Evolutionary conservation across 2,329 filamentous ascomycete species (phyloP), one percentile per base, ranked within the genome.

Genomic region (Pseudonectria foliicola): DNA sequence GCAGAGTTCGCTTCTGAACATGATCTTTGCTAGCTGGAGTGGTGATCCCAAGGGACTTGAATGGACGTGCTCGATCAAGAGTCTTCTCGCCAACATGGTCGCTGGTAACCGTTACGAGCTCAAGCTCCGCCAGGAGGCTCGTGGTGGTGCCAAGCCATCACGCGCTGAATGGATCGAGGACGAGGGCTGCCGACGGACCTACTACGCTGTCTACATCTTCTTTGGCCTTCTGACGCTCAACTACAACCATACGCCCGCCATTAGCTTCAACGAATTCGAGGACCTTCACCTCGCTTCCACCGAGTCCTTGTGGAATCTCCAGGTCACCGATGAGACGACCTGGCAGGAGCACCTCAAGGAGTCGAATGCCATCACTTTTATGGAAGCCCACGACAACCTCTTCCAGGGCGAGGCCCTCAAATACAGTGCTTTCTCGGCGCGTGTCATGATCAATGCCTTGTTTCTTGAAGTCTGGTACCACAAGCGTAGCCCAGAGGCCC

Each of bases 391-490:
- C 55, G 88, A 94, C 62, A 89, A 88, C 43, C 77, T 98, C 4
- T 96, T 96, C 71, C 88, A 95, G 60, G 92, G 90, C 45, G 87
- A 95, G 57, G 77, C 77, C 38, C 77, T 90, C 33, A 82, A 83
- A 50, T 98, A 96, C 70, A 96, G 90, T 56, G 90, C 90, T 2
- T 98, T 96, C 59, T 90, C 89, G 5, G 94, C 92, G 10, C 86
- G 92, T 43, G 87, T 96, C 45, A 93, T 98, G 86, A 95, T 96
- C 73, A 98, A 96, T 55, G 90, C 92, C 10, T 72, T 98, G 45
- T 98, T 96, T 71, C 74, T 98, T 31, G 92, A 96, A 62, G 90
- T 96, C 3, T 98, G 92, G 92, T 94, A 95, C 57, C 87, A 96
- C 68, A 95, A 95, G 75, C 85, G 92, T 55, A 95, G 87, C 60